Evolutionary conservation across 148 eudicot species (phyloP), one percentile per base, ranked within the genome.

Genomic region (Polygonum maritimum): DNA sequence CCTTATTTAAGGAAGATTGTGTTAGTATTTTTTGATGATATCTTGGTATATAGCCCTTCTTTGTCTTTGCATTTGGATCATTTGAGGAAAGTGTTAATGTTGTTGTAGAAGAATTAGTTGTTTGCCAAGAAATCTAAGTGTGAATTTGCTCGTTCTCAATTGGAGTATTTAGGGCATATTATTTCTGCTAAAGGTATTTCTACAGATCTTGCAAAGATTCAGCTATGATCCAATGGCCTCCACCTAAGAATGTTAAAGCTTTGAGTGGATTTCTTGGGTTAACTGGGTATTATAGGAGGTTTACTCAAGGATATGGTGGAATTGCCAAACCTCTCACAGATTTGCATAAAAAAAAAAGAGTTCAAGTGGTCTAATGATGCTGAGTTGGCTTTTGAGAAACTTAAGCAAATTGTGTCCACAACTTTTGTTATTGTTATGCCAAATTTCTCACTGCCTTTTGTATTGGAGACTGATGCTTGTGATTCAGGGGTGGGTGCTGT

Each of bases 181-280:
- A 70, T 79, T 7, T 45, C 72, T 0, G 2, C 1, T 2, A 10
- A 45, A 21, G 77, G 77, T 1, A 73, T 78, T 2, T 5, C 21
- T 1, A 74, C 63, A 0, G 69, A 74, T 48, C 38, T 62, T 0
- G 19, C 21, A 3, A 74, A 74, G 8, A 18, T 62, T 7, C 58
- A 9, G 74, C 38, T 1, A 74, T 78, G 63, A 0, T 0, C 2
- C 10, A 31, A 0, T 74, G 73, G 81, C 74, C 65, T 0, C 3
- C 5, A 3, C 77, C 62, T 6, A 58, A 5, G 5, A 47, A 47
- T 5, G 1, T 62, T 0, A 57, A 62, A 16, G 60, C 11, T 0
- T 10, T 78, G 1, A 44, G 51, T 0, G 81, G 81, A 4, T 79
- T 79, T 8, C 8, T 79, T 0, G 77, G 73, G 0, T 33, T 74